These are phyloP conservation scores for Silene latifolia DNA, from an alignment of 148 eudicot genomes.

Conservation along the genomic window DNA sequence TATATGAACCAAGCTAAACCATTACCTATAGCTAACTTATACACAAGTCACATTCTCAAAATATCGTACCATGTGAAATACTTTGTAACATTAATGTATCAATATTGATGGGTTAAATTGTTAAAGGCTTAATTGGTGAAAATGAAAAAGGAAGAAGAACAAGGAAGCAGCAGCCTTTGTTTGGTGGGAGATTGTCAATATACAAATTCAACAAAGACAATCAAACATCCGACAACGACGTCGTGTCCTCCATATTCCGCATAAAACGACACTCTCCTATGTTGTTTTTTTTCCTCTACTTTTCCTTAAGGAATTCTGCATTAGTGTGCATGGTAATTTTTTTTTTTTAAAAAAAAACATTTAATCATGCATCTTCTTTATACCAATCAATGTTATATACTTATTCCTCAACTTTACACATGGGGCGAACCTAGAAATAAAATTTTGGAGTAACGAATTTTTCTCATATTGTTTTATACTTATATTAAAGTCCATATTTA, in stretches of 20 bases:
- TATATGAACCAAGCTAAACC: background rate
- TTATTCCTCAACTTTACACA: no score
- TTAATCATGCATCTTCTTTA: background rate
- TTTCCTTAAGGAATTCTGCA: background rate
- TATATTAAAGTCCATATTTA: no score
- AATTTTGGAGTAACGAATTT: no score
- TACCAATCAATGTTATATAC: background rate
- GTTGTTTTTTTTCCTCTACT: slow-evolving; percentile 20
- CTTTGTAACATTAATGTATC: background rate
- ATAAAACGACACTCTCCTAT: slow-evolving; percentile 25
- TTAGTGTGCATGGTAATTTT: background rate
- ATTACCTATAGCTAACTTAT: no score
- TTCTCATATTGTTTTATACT: no score
- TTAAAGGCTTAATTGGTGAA: background rate
- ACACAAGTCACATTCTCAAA: background rate
- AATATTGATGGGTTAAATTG: background rate
- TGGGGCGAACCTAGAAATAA: no score
- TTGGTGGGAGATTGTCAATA: slow-evolving; percentile 24
- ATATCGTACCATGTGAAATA: no score
- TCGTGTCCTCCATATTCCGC: slow-evolving; percentile 30
- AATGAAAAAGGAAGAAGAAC: background rate
- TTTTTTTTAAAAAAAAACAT: no score
- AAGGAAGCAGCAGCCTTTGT: slow-evolving; percentile 14
- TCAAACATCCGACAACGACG: slow-evolving; percentile 32
- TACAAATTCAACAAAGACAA: slow-evolving; percentile 13